Conservation (phyloP, 352 stramenopile genomes). For the Blastocystis sp. region DNA sequence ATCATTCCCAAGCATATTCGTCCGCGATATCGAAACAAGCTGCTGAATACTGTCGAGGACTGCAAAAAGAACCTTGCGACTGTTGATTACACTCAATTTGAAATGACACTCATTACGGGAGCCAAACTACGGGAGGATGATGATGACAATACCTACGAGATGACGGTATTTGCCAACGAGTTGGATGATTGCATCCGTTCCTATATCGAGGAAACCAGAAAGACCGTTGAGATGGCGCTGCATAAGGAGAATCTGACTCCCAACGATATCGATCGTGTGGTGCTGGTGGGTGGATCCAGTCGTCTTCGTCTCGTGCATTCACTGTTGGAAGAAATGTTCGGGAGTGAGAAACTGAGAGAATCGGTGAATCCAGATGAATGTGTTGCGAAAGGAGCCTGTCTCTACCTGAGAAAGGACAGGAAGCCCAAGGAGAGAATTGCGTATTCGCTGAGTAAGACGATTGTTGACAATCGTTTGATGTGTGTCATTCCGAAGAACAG, state of each 20-base stretch:
- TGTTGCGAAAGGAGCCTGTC: constrained; percentile 85
- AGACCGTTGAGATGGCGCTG: constrained; percentile 82
- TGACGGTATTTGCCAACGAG: not conserved
- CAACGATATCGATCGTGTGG: constrained; percentile 89
- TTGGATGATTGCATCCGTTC: not conserved
- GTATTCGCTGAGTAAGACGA: not conserved
- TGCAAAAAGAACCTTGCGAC: not conserved
- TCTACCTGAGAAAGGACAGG: not conserved
- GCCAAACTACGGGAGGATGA: not conserved
- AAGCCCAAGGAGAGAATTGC: not conserved
- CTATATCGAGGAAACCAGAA: constrained; percentile 88
- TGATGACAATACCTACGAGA: not conserved
- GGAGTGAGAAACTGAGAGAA: constrained; percentile 80
- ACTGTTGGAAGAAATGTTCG: constrained; percentile 93
- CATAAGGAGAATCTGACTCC: constrained; percentile 86
- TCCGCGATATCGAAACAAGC: not conserved
- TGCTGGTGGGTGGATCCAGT: constrained; percentile 95
- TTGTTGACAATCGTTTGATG: not conserved
- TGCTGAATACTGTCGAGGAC: not conserved
- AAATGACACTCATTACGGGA: not conserved
- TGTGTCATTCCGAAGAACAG: constrained; percentile 6
- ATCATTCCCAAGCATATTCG: not conserved
- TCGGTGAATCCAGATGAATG: constrained; percentile 92
- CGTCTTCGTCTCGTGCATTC: constrained; percentile 91
- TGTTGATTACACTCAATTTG: not conserved